These are phyloP conservation scores for Austroboletus festivus DNA, from an alignment of 768 basidiomycete species.

Conservation along the genomic window DNA sequence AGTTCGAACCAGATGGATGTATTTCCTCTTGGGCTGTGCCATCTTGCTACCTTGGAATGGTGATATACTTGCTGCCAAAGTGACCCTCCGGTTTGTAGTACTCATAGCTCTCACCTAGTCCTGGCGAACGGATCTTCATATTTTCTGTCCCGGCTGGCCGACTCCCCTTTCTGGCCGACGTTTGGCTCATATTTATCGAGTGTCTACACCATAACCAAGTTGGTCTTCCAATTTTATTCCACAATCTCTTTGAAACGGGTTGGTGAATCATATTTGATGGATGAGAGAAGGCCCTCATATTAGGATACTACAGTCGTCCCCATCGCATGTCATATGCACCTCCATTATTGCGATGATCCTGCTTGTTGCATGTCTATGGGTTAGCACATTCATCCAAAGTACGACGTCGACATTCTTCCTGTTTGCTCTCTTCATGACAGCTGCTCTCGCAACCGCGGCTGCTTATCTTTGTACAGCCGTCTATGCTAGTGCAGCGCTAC, in stretches of 20 bases:
- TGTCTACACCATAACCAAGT: slow-evolving; percentile 59
- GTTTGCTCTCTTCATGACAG: slow-evolving; percentile 61
- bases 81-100: background rate
- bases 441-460: slow-evolving; percentile 60
- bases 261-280: background rate
- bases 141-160: slow-evolving; percentile 64
- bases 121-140: slow-evolving; percentile 82
- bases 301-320: slow-evolving; percentile 44
- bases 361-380: slow-evolving; percentile 54
- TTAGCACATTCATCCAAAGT: slow-evolving; percentile 59
- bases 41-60: slow-evolving; percentile 86
- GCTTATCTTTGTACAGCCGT: slow-evolving; percentile 77
- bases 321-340: slow-evolving; percentile 50
- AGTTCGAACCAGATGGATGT: slow-evolving; percentile 51
- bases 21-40: slow-evolving; percentile 74
- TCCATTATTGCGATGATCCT: slow-evolving; percentile 51
- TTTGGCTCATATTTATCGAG: slow-evolving; percentile 65
- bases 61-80: slow-evolving; percentile 35
- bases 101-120: slow-evolving; percentile 38
- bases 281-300: background rate
- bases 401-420: slow-evolving; percentile 55
- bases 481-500: slow-evolving; percentile 75
- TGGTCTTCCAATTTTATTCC: slow-evolving; percentile 69
- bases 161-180: slow-evolving; percentile 51
- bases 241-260: slow-evolving; percentile 62